Evolutionary conservation across 345 rosid genomes (phyloP), one percentile per base, ranked within the genome.

Genomic region (Syzygium aromaticum): DNA sequence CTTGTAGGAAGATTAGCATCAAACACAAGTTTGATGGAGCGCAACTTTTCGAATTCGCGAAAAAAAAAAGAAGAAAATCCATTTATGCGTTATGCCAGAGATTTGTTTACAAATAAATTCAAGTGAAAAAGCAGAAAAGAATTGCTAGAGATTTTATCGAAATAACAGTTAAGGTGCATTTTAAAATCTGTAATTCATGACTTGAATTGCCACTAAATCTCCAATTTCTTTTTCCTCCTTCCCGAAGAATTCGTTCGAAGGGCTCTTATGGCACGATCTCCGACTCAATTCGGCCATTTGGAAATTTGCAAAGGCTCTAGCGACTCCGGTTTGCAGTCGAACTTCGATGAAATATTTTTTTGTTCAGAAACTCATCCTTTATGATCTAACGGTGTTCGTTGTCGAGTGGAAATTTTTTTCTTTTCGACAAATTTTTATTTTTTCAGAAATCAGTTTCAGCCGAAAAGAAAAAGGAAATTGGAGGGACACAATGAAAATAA

Each of bases 131-230:
- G 64, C 6, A 59, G 0, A 59, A 57, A 57, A 59, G 12, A n/a
- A 59, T 59, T 0, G 0, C 2, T 6, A 25, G 7, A 59, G 16
- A 59, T 59, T 59, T 59, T 59, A 59, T 25, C 27, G 30, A 27
- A 59, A 59, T 5, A 11, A 0, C 0, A 11, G 5, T 59, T 0
- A 59, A 59, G 64, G 30, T 59, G 64, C 64, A 27, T 25, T 11
- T 59, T 11, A 5, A 5, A 59, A 59, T 11, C 2, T 27, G 3
- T 59, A 3, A 25, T 59, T n/a, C 16, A 2, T 27, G 0, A 27
- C 3, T 59, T 5, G 17, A 59, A 59, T 27, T 27, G 33, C 17
- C 12, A 59, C 8, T 27, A 5, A 12, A 13, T 27, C 11, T 59
- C 30, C n/a, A n/a, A 27, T 11, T 28, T 27, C 2, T 12, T 59